Evolutionary conservation across 129 eudicot species (phyloP).

Genomic region (Escallonia rubra): DNA sequence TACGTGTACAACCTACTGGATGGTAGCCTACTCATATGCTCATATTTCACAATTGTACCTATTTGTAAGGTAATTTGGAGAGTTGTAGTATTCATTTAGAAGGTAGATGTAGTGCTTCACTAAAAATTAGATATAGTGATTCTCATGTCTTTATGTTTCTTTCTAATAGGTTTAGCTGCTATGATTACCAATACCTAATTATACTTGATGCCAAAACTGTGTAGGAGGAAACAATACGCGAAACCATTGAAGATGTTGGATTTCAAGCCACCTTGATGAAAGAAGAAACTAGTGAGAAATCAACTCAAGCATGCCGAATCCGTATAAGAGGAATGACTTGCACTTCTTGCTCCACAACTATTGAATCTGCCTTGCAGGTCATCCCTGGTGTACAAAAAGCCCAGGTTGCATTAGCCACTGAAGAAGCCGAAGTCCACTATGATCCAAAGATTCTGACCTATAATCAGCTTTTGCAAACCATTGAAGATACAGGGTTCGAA

Average conservation of each 20-base stretch:
- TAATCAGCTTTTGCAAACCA: conserved; percentile 30
- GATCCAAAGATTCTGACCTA: conserved; percentile 48
- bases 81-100: too few species aligned
- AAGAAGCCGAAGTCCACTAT: conserved; percentile 69
- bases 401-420: conserved; percentile 75
- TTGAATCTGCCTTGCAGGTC: conserved; percentile 46
- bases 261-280: conserved; percentile 46
- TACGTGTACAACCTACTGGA: too few species aligned
- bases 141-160: too few species aligned
- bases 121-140: too few species aligned
- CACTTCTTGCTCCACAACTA: conserved; percentile 67
- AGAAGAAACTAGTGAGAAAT: conserved; percentile 43
- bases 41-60: too few species aligned
- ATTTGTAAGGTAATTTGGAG: too few species aligned
- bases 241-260: conserved; percentile 77
- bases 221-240: conserved; percentile 77
- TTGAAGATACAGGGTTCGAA: conserved; percentile 68
- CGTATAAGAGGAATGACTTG: conserved; percentile 73
- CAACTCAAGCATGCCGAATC: conserved; percentile 60
- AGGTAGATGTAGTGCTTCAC: too few species aligned
- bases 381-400: conserved; percentile 61
- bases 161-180: too few species aligned
- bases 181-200: too few species aligned
- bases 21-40: too few species aligned
- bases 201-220: too few species aligned